phyloP scores from a whole-genome alignment of 225 moss, liverwort and hornwort species.

The Pseudoscleropodium purum region DNA sequence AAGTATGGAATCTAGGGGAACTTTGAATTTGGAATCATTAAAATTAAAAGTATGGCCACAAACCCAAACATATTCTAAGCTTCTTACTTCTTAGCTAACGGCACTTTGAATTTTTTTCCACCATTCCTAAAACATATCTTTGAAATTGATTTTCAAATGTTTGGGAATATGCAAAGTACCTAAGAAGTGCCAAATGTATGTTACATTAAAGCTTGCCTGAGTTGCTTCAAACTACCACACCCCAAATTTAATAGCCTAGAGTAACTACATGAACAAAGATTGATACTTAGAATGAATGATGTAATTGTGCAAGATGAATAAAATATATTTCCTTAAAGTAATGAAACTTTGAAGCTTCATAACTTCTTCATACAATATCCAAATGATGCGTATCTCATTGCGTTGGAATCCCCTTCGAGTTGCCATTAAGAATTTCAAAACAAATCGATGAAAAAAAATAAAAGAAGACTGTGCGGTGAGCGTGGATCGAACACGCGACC shows the following conservation, averaged over 20 bases:
- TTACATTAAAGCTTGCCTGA: too few relatives aligned
- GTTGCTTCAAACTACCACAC: too few relatives aligned
- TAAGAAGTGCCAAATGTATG: too few relatives aligned
- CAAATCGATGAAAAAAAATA: too few relatives aligned
- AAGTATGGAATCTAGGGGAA: accelerated
- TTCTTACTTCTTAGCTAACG: neutral
- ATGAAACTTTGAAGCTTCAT: neutral
- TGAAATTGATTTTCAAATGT: too few relatives aligned
- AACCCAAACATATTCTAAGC: accelerated
- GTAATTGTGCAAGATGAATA: neutral
- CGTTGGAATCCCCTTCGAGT: neutral
- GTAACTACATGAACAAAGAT: too few relatives aligned
- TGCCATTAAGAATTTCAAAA: too few relatives aligned
- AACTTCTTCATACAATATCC: neutral
- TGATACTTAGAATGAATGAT: too few relatives aligned
- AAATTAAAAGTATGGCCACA: neutral
- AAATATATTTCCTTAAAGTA: too few relatives aligned
- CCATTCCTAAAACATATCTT: accelerated
- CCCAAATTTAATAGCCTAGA: too few relatives aligned
- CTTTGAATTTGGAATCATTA: neutral
- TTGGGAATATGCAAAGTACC: accelerated
- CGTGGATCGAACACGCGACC: constrained; percentile 1
- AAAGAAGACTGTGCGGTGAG: neutral
- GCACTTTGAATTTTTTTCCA: too few relatives aligned
- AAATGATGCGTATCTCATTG: neutral